Conservation (phyloP, 2,329 filamentous ascomycete species). For the Dichotomopilus funicola region DNA sequence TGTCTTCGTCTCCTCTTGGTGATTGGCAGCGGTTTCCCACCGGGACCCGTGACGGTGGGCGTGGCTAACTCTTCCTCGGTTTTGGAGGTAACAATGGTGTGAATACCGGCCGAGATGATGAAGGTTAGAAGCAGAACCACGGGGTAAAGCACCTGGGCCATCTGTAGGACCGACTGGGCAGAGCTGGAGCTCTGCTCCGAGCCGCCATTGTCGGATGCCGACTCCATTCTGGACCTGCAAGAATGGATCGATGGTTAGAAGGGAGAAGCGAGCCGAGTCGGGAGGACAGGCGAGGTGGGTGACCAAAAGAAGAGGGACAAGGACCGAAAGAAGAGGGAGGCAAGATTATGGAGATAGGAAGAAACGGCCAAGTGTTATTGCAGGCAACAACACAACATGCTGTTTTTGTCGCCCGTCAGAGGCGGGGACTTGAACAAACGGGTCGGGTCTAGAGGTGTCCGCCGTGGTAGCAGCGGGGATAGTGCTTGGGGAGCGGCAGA, state of each 20-base stretch:
- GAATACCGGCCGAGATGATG: slow-evolving; percentile 43
- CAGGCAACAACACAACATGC: slow-evolving; percentile 17
- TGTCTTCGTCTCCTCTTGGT: slow-evolving; percentile 43
- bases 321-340: not conserved
- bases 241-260: not conserved
- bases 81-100: slow-evolving; percentile 47
- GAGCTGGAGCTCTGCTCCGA: slow-evolving; percentile 10
- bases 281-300: not conserved
- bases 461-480: slow-evolving; percentile 5
- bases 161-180: slow-evolving; percentile 39
- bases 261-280: not conserved
- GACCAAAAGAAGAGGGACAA: not conserved
- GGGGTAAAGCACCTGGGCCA: slow-evolving; percentile 47
- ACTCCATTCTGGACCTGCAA: slow-evolving; percentile 24
- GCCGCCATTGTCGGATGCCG: slow-evolving; percentile 7
- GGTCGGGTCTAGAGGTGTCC: slow-evolving; percentile 1
- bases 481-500: not conserved
- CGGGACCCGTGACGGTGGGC: slow-evolving; percentile 63
- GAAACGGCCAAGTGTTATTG: slow-evolving; percentile 4
- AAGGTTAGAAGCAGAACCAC: slow-evolving; percentile 47
- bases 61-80: slow-evolving; percentile 42
- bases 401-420: not conserved
- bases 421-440: not conserved
- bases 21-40: slow-evolving; percentile 76
- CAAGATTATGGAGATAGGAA: not conserved